Conservation (phyloP, 106 monocot genomes). For the Apostasia shenzhenica region DNA sequence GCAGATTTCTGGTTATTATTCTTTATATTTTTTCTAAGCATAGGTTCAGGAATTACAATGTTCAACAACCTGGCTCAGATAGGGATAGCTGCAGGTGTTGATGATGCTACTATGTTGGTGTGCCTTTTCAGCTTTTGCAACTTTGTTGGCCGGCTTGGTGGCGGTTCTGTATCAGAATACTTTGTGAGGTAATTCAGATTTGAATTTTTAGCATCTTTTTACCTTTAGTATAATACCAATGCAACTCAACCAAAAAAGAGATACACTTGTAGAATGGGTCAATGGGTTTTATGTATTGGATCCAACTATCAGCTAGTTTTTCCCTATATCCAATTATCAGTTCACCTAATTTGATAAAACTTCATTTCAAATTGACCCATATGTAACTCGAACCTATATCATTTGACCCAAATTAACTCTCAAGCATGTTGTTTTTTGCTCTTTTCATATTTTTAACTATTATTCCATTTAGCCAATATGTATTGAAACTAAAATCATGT, state of each 20-base stretch:
- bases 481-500: too few relatives aligned
- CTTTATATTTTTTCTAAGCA: slow-evolving; percentile 52
- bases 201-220: not conserved
- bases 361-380: too few relatives aligned
- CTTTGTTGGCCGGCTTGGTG: slow-evolving; percentile 73
- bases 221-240: not conserved
- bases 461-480: too few relatives aligned
- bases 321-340: too few relatives aligned
- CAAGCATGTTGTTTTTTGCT: not conserved
- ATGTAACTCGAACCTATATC: too few relatives aligned
- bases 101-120: slow-evolving; percentile 67
- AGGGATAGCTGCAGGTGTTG: slow-evolving; percentile 62
- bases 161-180: slow-evolving; percentile 67
- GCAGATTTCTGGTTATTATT: slow-evolving; percentile 95
- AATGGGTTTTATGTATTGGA: not conserved
- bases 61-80: slow-evolving; percentile 94
- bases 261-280: not conserved
- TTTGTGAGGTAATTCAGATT: slow-evolving; percentile 54
- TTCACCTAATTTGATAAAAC: too few relatives aligned
- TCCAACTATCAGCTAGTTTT: too few relatives aligned
- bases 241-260: not conserved
- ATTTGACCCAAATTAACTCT: not conserved
- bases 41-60: slow-evolving; percentile 74
- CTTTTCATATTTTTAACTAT: not conserved
- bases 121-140: slow-evolving; percentile 87